phyloP scores from a whole-genome alignment of 73 alveolate species.

The Tetrahymena borealis region DNA sequence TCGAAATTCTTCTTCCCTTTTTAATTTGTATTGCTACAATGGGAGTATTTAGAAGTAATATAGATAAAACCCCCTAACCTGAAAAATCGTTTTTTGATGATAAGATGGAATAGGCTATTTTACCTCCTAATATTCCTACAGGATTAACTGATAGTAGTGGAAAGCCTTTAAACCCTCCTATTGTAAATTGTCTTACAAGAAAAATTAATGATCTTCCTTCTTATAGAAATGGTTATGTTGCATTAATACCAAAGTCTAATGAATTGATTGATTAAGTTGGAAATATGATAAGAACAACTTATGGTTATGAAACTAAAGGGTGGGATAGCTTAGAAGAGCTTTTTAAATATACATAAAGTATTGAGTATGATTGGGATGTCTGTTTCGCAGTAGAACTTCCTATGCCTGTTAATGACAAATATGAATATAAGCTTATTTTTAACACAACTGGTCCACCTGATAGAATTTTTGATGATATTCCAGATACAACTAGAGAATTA shows the following conservation, averaged over 20 bases:
- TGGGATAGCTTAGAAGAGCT: not conserved
- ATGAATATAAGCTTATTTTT: not conserved
- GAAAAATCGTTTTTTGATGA: not conserved
- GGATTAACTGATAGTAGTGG: not conserved
- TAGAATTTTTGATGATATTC: not conserved
- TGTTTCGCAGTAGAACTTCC: not conserved
- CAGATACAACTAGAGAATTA: not conserved
- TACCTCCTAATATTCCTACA: not conserved
- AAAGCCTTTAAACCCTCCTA: not conserved
- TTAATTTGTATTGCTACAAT: not conserved
- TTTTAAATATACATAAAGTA: not conserved
- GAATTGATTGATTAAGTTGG: not conserved
- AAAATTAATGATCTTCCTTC: not conserved
- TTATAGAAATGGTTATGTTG: constrained; percentile 27
- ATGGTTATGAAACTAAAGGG: not conserved
- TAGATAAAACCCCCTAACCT: not conserved
- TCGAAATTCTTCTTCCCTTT: not conserved
- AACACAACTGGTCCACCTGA: not conserved
- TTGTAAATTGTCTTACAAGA: not conserved
- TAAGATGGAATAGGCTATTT: not conserved
- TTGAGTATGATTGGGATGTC: not conserved
- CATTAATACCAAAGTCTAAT: constrained; percentile 7
- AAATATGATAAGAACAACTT: not conserved
- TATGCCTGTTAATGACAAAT: not conserved
- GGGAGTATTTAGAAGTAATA: not conserved